Evolutionary conservation across 352 stramenopile genomes (phyloP).

Genomic region (Phytophthora vignae): DNA sequence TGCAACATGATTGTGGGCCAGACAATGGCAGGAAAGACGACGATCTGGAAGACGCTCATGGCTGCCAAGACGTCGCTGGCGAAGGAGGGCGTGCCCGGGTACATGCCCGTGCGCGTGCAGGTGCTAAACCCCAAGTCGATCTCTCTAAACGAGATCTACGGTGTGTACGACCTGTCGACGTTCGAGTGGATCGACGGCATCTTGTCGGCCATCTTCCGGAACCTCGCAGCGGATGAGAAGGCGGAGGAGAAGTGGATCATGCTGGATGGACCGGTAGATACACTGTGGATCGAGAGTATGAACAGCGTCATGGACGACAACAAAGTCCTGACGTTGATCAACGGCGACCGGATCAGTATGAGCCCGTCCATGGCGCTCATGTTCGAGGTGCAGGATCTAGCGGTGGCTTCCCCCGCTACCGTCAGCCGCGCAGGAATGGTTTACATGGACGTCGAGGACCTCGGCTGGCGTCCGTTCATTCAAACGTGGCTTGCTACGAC

Average conservation of each 20-base stretch:
- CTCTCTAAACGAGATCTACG: conserved; percentile 91
- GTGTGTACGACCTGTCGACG: conserved; percentile 89
- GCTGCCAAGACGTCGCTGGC: conserved; percentile 77
- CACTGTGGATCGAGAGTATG: conserved; percentile 92
- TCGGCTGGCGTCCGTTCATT: conserved; percentile 84
- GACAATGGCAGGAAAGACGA: conserved; percentile 91
- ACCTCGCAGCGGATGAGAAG: conserved; percentile 77
- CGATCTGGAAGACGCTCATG: conserved; percentile 86
- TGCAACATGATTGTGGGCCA: conserved; percentile 95
- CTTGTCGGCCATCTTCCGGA: conserved; percentile 84
- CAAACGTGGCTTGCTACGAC: conserved; percentile 77
- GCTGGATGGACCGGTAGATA: conserved; percentile 88
- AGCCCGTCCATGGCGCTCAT: conserved; percentile 90
- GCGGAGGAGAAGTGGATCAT: conserved; percentile 91
- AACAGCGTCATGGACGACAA: conserved; percentile 93
- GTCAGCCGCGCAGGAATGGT: conserved; percentile 95
- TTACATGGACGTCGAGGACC: conserved; percentile 92
- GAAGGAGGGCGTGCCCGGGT: conserved; percentile 75
- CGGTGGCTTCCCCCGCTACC: conserved; percentile 93
- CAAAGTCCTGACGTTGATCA: conserved; percentile 89
- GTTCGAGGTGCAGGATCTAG: conserved; percentile 96
- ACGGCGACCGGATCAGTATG: conserved; percentile 90
- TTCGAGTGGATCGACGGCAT: conserved; percentile 91
- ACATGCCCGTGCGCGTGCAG: conserved; percentile 87
- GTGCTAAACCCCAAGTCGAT: conserved; percentile 92